phyloP scores from a whole-genome alignment of 106 monocot species.

The Amphibolis antarctica region DNA sequence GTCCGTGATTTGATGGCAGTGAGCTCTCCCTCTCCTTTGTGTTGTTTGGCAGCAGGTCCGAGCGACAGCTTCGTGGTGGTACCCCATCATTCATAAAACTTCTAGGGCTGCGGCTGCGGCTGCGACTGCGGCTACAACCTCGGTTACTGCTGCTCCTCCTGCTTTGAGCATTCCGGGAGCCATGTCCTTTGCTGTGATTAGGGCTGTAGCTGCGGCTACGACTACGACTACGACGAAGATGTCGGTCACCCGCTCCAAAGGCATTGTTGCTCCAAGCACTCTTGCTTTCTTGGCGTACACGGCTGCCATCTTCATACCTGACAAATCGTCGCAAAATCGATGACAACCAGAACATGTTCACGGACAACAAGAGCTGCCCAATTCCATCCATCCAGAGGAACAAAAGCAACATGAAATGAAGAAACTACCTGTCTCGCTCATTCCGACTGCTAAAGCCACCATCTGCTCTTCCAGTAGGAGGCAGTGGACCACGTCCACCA shows the following conservation, averaged over 20 bases:
- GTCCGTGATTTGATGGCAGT: no score
- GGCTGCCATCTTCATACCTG: slow-evolving; percentile 8
- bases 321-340: no score
- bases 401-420: background rate
- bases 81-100: background rate
- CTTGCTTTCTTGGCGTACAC: slow-evolving; percentile 7
- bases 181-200: background rate
- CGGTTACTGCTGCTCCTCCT: slow-evolving; percentile 2
- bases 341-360: no score
- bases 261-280: slow-evolving; percentile 1
- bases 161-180: background rate
- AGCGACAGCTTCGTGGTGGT: background rate
- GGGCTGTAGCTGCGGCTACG: background rate
- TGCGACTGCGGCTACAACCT: slow-evolving; percentile 1
- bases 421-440: slow-evolving; percentile 14
- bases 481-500: slow-evolving; percentile 9
- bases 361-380: no score
- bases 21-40: no score
- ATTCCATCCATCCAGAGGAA: no score
- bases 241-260: background rate
- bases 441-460: background rate
- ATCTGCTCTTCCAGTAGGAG: slow-evolving; percentile 5
- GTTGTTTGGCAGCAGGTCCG: background rate
- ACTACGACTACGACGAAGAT: slow-evolving; percentile 7
- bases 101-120: slow-evolving; percentile 10